phyloP scores from a whole-genome alignment of 345 rosid genomes.

The Garcia nutans region DNA sequence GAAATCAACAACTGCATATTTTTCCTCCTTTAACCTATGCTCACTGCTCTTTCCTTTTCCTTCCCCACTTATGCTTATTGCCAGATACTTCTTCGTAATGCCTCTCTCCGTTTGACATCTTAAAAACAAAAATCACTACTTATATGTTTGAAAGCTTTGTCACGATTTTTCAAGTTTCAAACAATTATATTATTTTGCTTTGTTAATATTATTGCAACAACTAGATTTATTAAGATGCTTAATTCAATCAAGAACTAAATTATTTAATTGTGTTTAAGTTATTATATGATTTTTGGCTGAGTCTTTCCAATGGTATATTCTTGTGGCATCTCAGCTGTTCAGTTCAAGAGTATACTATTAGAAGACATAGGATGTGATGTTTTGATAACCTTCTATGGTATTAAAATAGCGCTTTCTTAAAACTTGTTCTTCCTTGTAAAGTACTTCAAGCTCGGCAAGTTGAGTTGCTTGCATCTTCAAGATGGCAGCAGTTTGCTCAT shows the following conservation, averaged over 20 bases:
- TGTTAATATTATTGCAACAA: not conserved
- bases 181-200: not conserved
- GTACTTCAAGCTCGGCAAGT: conserved; percentile 81
- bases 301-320: not conserved
- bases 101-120: not conserved
- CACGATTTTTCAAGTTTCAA: not conserved
- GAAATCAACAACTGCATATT: not conserved
- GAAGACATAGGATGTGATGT: not conserved
- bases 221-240: not conserved
- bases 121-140: not conserved
- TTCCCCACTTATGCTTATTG: not conserved
- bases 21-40: not conserved
- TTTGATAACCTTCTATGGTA: conserved; percentile 76
- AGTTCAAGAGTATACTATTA: not conserved
- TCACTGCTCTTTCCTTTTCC: not conserved
- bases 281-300: not conserved
- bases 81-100: no score
- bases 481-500: conserved; percentile 95
- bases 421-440: conserved; percentile 90
- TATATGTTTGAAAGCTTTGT: not conserved
- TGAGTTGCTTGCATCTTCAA: conserved; percentile 92
- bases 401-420: conserved; percentile 84
- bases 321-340: not conserved
- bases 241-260: not conserved
- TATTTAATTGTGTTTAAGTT: not conserved